Evolutionary conservation across 169 alveolate species (phyloP), one percentile per base, ranked within the genome.

Genomic region (Cryptosporidium meleagridis): DNA sequence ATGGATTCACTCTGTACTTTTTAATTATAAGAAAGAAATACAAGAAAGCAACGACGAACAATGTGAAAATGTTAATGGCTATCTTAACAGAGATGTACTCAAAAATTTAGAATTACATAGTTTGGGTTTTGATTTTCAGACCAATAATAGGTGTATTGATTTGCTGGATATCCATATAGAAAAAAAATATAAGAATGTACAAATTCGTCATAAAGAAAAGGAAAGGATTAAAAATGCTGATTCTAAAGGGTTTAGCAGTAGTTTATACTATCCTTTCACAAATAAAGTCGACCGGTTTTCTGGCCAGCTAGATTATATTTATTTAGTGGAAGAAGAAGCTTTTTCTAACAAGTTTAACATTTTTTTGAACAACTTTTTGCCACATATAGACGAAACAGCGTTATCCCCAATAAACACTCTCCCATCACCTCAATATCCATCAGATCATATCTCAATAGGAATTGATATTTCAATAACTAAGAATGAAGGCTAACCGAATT

Each of bases 361-460:
- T 58, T 23, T 33, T 39, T 21, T 80, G 5, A 80, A 80, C 45
- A 80, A 65, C 16, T 80, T 61, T 48, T 44, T 80, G n/a, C 51
- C 80, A 12, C 45, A 41, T 62, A 37, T 80, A 14, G 33, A 62
- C 3, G 89, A 80, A 80, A 0, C 35, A 37, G 18, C 16, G 5
- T 41, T 80, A 41, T 9, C 5, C 8, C 89, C 89, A 9, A 45
- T 62, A 5, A 65, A 65, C 26, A 59, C 75, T 16, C 75, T 80
- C 4, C 89, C 89, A 41, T 44, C 55, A 18, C 89, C 89, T 48
- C 75, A 61, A 37, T 80, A 80, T 44, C 67, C 89, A 10, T 80
- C 89, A 12, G 89, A 80, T 33, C 89, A 80, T 14, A 80, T 80
- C 23, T 80, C 89, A 29, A 67, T 80, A 45, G 89, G 89, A 7